phyloP scores from a whole-genome alignment of 306 rosid genomes.

The Medicago lupulina region DNA sequence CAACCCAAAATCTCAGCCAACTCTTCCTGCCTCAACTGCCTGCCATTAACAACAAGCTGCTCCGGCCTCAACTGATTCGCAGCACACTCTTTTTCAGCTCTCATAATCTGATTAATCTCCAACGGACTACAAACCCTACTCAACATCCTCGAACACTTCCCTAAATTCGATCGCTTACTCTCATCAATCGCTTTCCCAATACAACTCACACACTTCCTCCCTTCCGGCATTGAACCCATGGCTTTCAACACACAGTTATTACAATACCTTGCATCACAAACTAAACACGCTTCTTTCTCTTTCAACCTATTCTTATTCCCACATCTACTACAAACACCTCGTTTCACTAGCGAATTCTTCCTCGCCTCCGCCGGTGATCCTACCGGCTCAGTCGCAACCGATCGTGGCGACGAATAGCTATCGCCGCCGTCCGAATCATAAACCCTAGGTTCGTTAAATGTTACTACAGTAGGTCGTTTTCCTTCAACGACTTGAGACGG shows the following conservation, averaged over 20 bases:
- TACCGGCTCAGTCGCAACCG: slow-evolving; percentile 64
- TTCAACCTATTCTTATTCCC: slow-evolving; percentile 74
- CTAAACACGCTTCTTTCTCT: slow-evolving; percentile 83
- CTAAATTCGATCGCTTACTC: slow-evolving; percentile 65
- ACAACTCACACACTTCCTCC: slow-evolving; percentile 85
- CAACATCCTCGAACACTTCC: slow-evolving; percentile 77
- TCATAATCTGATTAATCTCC: slow-evolving; percentile 91
- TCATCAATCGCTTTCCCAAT: slow-evolving; percentile 81
- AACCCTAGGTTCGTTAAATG: slow-evolving; percentile 65
- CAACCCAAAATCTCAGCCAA: slow-evolving; percentile 85
- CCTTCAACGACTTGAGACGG: not conserved
- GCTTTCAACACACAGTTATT: slow-evolving; percentile 79
- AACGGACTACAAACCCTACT: slow-evolving; percentile 78
- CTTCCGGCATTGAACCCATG: slow-evolving; percentile 98
- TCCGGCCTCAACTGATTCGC: slow-evolving; percentile 87
- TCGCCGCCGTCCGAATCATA: slow-evolving; percentile 64
- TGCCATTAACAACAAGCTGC: slow-evolving; percentile 81
- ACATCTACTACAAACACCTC: slow-evolving; percentile 72
- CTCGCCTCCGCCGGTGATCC: slow-evolving; percentile 50
- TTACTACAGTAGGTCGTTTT: slow-evolving; percentile 62
- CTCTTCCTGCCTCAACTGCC: slow-evolving; percentile 76
- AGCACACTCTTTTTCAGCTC: slow-evolving; percentile 79
- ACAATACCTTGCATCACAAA: slow-evolving; percentile 79
- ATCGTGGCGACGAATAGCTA: slow-evolving; percentile 53
- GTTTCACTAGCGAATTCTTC: slow-evolving; percentile 45